phyloP scores from a whole-genome alignment of 257 asterid species.

The Nicotiana benthamiana region DNA sequence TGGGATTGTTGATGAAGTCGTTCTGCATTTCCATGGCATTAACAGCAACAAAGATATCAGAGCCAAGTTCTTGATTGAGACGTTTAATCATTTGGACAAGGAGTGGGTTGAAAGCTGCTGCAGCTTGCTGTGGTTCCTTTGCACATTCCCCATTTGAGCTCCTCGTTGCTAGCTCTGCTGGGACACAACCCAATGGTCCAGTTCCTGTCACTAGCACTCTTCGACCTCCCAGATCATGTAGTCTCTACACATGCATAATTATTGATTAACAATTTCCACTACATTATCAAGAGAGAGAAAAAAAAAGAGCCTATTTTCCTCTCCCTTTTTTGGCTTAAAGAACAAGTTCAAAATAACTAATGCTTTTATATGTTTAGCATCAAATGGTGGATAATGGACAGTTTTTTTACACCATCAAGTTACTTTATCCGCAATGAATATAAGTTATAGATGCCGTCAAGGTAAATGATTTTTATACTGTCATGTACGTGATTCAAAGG shows the following conservation, averaged over 20 bases:
- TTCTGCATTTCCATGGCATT: slow-evolving; percentile 51
- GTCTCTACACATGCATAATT: slow-evolving; percentile 32
- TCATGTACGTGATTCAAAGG: too few relatives aligned
- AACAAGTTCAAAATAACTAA: background rate
- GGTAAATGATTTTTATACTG: too few relatives aligned
- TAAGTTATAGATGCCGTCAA: too few relatives aligned
- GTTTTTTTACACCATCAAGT: too few relatives aligned
- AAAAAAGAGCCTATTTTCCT: background rate
- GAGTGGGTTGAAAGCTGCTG: slow-evolving; percentile 57
- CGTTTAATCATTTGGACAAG: slow-evolving; percentile 39
- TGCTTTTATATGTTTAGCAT: background rate
- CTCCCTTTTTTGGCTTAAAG: background rate
- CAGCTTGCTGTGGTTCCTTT: slow-evolving; percentile 50
- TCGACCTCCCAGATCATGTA: slow-evolving; percentile 57
- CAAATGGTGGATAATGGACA: background rate
- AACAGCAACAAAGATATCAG: slow-evolving; percentile 54
- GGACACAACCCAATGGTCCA: slow-evolving; percentile 91
- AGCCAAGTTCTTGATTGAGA: slow-evolving; percentile 47
- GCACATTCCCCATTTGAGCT: slow-evolving; percentile 64
- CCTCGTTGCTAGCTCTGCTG: slow-evolving; percentile 57
- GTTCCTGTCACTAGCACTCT: slow-evolving; percentile 80
- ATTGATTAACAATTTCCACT: background rate
- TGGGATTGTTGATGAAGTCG: slow-evolving; percentile 62
- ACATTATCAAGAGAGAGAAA: background rate
- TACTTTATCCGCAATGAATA: too few relatives aligned